Percentiles rank a stretch among this genome's conserved stretches.
phyloP scores from a whole-genome alignment of 164 flowering plant genomes.

The Kingdonia uniflora region DNA sequence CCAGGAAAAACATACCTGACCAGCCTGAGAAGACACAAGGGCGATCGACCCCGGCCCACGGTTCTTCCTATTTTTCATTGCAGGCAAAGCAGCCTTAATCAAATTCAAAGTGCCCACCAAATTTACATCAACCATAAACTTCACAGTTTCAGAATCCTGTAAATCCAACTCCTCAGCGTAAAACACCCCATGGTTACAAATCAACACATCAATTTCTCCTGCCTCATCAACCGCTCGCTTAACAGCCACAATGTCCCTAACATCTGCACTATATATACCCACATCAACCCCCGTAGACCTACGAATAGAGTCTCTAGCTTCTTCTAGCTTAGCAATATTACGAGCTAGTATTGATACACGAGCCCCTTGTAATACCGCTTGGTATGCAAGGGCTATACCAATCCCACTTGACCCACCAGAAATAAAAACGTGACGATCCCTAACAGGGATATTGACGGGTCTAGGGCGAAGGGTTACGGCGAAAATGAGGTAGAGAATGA shows the following conservation, averaged over 20 bases:
- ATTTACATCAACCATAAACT: conserved; percentile 78
- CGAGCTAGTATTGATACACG: conserved; percentile 87
- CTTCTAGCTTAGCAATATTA: conserved; percentile 43
- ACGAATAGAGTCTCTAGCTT: conserved; percentile 49
- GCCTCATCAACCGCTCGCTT: conserved; percentile 39
- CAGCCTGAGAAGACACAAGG: conserved; percentile 84
- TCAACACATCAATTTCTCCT: conserved; percentile 56
- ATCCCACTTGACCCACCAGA: conserved; percentile 97
- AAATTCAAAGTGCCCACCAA: conserved; percentile 65
- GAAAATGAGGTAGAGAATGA: conserved; percentile 32
- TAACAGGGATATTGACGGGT: conserved; percentile 52
- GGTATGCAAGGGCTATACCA: conserved; percentile 77
- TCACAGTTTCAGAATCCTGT: conserved; percentile 54
- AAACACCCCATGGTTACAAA: conserved; percentile 80
- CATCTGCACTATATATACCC: conserved; percentile 55
- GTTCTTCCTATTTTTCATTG: conserved; percentile 49
- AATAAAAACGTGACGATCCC: conserved; percentile 81
- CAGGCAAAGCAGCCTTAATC: conserved; percentile 74
- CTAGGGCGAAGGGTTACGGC: conserved; percentile 45
- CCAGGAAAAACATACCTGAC: conserved; percentile 44
- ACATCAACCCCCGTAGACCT: conserved; percentile 69
- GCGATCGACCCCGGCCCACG: conserved; percentile 71
- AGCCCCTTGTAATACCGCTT: conserved; percentile 66
- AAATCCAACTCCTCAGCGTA: conserved; percentile 48
- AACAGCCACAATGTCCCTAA: conserved; percentile 54